A percentile compares a stretch with the other conserved stretches of the same genome.
phyloP scores from a whole-genome alignment of 1,284 basidiomycete species.

The Rhodotorula sp. region DNA sequence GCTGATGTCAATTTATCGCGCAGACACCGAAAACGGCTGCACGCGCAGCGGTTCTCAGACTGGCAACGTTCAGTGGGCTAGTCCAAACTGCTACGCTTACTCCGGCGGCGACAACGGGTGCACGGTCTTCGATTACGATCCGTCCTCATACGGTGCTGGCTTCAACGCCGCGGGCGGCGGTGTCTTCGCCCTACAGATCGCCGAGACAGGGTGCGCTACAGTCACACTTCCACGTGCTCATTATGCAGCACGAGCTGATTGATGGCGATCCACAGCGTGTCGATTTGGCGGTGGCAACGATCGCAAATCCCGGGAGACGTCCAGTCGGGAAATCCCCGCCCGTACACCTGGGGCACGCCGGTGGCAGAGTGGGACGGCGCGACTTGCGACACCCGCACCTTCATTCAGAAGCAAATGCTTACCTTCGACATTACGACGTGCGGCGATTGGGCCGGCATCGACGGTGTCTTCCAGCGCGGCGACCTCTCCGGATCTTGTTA shows the following conservation, averaged over 20 bases:
- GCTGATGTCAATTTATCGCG: neutral
- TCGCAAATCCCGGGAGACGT: slow-evolving; percentile 13
- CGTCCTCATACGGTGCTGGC: slow-evolving; percentile 35
- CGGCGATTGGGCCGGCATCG: slow-evolving; percentile 14
- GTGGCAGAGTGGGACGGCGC: neutral
- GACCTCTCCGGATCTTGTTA: neutral
- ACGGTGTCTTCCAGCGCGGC: neutral
- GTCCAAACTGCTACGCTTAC: neutral
- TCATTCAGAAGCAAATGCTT: slow-evolving; percentile 10
- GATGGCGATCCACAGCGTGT: neutral
- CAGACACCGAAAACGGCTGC: slow-evolving; percentile 2
- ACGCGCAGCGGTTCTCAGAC: neutral
- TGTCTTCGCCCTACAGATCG: slow-evolving; percentile 15
- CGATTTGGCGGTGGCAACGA: slow-evolving; percentile 13
- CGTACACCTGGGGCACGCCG: slow-evolving; percentile 12
- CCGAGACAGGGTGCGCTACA: slow-evolving; percentile 8
- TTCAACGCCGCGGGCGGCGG: slow-evolving; percentile 25
- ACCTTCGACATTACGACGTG: slow-evolving; percentile 11
- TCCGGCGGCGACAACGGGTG: slow-evolving; percentile 55
- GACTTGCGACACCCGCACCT: slow-evolving; percentile 10
- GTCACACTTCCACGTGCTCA: neutral
- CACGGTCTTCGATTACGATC: slow-evolving; percentile 46
- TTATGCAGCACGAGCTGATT: too few relatives aligned
- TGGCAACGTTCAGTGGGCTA: neutral
- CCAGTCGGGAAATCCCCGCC: slow-evolving; percentile 2